Base-by-base conservation (phyloP, 306 rosid species). In the Sechiopsis laciniata region DNA sequence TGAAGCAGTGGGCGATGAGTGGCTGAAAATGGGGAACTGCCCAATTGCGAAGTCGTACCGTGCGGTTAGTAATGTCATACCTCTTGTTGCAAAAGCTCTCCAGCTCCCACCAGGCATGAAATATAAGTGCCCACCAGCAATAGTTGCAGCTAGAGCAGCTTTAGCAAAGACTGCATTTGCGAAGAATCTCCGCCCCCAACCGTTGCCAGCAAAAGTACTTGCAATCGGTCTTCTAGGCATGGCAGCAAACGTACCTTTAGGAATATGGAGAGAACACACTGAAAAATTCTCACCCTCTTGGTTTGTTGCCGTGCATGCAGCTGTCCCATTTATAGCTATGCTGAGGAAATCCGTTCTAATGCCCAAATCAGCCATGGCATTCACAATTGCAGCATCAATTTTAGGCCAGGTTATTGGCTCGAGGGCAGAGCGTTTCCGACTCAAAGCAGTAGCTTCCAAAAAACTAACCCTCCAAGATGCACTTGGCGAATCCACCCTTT, bases 321-420 rank as follows among this genome's bases (percentile, higher is more conserved):
- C 98, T 66, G 98, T 94, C 78, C 98, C 98, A 59, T 94, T 94
- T 88, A 90, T 94, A 82, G 98, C 83, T n/a, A 77, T 94, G 81
- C 92, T 94, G 29, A 85, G 98, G 87, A 94, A 94, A 82, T 80
- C 98, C 26, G 83, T 94, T 32, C 70, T 94, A 24, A 94, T 94
- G 98, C 98, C 98, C 10, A 94, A 94, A 83, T 46, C 99, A 45
- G 99, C 97, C 14, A 90, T 94, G 99, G 99, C 97, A 8, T 90
- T 94, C 73, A 94, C 97, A 37, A 94, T 94, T 75, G 99, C 95
- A 4, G 97, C 99, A 77, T 94, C 97, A 1, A 75, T 91, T 21
- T 78, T 94, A 61, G 99, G 99, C 48, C 99, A 91, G 78, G 91
- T 91, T 8, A 85, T 94, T n/a, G 99, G 99, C 22, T 91, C 99